Base-by-base conservation (phyloP, 306 rosid species). In the Luffa aegyptiaca region DNA sequence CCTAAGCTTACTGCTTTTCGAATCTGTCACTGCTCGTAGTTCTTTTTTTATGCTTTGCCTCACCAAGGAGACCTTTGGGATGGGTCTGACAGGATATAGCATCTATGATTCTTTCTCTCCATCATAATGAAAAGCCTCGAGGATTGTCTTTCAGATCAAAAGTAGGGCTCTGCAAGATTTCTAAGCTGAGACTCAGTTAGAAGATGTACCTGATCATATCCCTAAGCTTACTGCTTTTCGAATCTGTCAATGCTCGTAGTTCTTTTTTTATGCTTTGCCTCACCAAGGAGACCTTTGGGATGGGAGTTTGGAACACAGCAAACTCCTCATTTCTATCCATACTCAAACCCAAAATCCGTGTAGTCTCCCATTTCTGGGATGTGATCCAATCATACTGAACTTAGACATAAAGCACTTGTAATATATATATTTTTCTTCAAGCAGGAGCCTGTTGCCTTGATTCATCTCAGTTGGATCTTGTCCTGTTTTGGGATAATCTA, bases 401-500 rank as follows among this genome's bases (percentile, higher is more conserved):
- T 8, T 91, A 91, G 20, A 92, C 89, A 3, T 86, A 83, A 84
- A 82, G 82, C 90, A 87, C 83, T 66, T 55, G 88, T 90, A 89
- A 81, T 86, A 89, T 7, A 0, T 26, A 26, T 26, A 26, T 26
- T 26, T 84, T 93, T 6, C 26, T 13, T 86, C 61, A 91, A 66
- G 57, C 3, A 46, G 93, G 86, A 66, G 18, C 91, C 96, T 0
- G 96, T 92, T 79, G 88, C 90, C 77, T 88, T 90, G 9, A 89
- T 84, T 79, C 96, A 31, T 81, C 58, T 89, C 94, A 1, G 93
- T 80, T 4, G 98, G 97, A n/a, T 92, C 85, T 83, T 92, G 88
- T 13, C 98, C 94, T 0, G 94, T 82, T 61, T 81, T 90, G 26
- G 96, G 97, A 70, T 90, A 85, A 45, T 92, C 98, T 10, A 93